Conservation (phyloP, 1,284 basidiomycete species). For the Fistulinella cinereoalba region DNA sequence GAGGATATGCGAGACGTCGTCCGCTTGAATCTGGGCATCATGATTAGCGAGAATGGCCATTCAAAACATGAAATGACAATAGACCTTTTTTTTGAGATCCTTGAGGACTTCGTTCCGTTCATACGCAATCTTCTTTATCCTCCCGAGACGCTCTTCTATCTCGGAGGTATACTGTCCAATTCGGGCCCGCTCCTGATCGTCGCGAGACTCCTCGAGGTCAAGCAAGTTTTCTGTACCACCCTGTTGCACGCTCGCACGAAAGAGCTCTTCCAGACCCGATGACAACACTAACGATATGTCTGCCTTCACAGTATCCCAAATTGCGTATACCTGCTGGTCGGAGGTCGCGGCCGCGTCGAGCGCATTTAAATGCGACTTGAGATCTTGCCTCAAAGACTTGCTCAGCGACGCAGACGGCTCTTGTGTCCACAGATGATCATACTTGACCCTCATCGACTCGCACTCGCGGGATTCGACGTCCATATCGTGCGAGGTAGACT, state of each 20-base stretch:
- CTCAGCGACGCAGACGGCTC: slow-evolving; percentile 77
- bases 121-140: slow-evolving; percentile 77
- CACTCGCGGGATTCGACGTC: slow-evolving; percentile 81
- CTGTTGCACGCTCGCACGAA: slow-evolving; percentile 56
- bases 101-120: slow-evolving; percentile 87
- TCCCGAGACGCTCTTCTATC: slow-evolving; percentile 74
- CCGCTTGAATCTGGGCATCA: slow-evolving; percentile 74
- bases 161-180: slow-evolving; percentile 70
- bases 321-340: slow-evolving; percentile 70
- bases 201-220: slow-evolving; percentile 68
- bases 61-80: background rate
- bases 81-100: slow-evolving; percentile 93
- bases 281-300: slow-evolving; percentile 71
- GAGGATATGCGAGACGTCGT: slow-evolving; percentile 95
- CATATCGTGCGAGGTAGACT: slow-evolving; percentile 58
- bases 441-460: slow-evolving; percentile 81
- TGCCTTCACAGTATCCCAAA: slow-evolving; percentile 73
- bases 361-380: slow-evolving; percentile 76
- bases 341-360: slow-evolving; percentile 77
- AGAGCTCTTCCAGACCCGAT: slow-evolving; percentile 67
- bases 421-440: slow-evolving; percentile 88
- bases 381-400: slow-evolving; percentile 71
- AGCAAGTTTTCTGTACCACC: slow-evolving; percentile 54
- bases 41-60: slow-evolving; percentile 7
- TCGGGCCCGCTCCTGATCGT: slow-evolving; percentile 65